Conservation (phyloP, 345 rosid genomes). For the Aquilaria yunnanensis region DNA sequence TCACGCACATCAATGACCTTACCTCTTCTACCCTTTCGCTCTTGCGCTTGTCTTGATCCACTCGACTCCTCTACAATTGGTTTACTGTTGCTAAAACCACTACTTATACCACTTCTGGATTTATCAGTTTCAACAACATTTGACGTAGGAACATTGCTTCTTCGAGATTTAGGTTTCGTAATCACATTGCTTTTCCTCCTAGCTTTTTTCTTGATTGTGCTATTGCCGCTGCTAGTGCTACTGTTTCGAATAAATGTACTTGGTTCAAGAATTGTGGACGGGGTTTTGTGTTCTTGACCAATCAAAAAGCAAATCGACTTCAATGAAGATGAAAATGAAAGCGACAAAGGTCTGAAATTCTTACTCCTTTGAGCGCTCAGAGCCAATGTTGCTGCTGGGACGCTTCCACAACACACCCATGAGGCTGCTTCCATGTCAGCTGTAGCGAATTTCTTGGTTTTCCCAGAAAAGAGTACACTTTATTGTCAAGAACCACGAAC, state of each 20-base stretch:
- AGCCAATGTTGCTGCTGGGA: slow-evolving; percentile 26
- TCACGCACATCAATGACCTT: slow-evolving; percentile 21
- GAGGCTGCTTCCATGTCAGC: slow-evolving; percentile 42
- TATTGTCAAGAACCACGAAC: slow-evolving; percentile 11
- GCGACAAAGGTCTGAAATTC: slow-evolving; percentile 18
- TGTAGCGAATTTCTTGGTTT: neutral
- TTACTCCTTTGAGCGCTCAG: slow-evolving; percentile 15
- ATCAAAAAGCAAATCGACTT: slow-evolving; percentile 29
- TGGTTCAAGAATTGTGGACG: slow-evolving; percentile 13
- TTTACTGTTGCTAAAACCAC: slow-evolving; percentile 8
- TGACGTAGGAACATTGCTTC: no score
- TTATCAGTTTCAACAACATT: slow-evolving; percentile 4
- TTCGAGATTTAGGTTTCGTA: slow-evolving; percentile 16
- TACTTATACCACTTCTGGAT: slow-evolving; percentile 7
- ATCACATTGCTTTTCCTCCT: slow-evolving; percentile 21
- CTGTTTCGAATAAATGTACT: slow-evolving; percentile 21
- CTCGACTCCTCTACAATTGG: slow-evolving; percentile 10
- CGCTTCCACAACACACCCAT: slow-evolving; percentile 39
- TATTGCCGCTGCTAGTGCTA: slow-evolving; percentile 14
- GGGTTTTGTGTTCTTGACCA: slow-evolving; percentile 10
- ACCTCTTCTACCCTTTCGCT: slow-evolving; percentile 13
- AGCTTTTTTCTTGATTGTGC: slow-evolving; percentile 39
- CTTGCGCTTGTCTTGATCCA: slow-evolving; percentile 9
- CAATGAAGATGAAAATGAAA: slow-evolving; percentile 25
- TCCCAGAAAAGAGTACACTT: slow-evolving; percentile 6